phyloP scores from a whole-genome alignment of 2,329 filamentous ascomycete genomes.

The Aureobasidium lini region DNA sequence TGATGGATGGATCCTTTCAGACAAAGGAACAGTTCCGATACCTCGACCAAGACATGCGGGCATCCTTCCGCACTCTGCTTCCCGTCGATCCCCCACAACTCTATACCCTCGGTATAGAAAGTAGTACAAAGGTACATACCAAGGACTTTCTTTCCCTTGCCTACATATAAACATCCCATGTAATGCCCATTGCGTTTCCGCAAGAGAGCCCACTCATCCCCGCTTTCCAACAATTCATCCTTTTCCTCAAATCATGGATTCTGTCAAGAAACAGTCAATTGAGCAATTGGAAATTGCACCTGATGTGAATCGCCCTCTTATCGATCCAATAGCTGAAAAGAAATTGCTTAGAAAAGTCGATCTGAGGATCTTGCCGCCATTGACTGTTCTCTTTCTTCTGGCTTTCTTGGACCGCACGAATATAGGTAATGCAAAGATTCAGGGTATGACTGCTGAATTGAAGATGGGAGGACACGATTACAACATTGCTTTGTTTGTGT shows the following conservation, averaged over 20 bases:
- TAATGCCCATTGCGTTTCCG: not conserved
- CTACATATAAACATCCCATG: not conserved
- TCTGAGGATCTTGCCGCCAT: conserved; percentile 40
- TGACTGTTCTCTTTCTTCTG: conserved; percentile 39
- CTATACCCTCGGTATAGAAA: not conserved
- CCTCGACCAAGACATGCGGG: not conserved
- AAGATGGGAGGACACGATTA: conserved; percentile 31
- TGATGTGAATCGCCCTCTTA: not conserved
- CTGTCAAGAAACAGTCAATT: conserved; percentile 6
- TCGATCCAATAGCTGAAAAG: conserved; percentile 28
- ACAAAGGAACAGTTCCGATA: not conserved
- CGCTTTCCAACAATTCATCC: too few relatives aligned
- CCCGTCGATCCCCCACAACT: conserved; percentile 4
- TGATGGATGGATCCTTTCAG: not conserved
- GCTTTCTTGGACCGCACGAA: conserved; percentile 40
- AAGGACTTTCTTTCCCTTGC: not conserved
- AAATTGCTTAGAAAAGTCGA: conserved; percentile 43
- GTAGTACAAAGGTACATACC: not conserved
- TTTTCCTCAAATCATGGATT: not conserved
- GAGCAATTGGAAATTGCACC: not conserved
- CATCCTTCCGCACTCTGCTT: not conserved
- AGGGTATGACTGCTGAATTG: conserved; percentile 31
- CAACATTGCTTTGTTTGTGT: conserved; percentile 32
- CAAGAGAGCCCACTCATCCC: not conserved
- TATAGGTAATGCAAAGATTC: conserved; percentile 34